Conservation (phyloP, 352 stramenopile species). For the Globisporangium perplexum region DNA sequence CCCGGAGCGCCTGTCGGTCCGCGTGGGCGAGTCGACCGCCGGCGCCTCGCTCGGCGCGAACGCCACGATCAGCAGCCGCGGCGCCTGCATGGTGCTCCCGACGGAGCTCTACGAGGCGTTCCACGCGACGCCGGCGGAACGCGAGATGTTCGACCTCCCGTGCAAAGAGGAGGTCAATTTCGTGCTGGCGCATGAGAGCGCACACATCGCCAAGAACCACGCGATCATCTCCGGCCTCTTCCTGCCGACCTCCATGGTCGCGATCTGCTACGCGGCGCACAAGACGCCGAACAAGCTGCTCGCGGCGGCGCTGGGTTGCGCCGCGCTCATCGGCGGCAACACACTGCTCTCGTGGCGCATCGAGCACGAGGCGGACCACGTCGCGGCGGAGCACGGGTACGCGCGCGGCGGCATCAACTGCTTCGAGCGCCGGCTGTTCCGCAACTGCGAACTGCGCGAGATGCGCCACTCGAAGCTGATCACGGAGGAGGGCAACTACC, state of each 20-base stretch:
- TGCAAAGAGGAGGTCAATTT: constrained; percentile 77
- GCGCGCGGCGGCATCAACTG: constrained; percentile 62
- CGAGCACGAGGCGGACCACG: constrained; percentile 75
- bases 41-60: constrained; percentile 67
- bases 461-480: constrained; percentile 63
- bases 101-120: constrained; percentile 80
- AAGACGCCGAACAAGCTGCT: constrained; percentile 77
- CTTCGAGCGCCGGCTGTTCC: constrained; percentile 68
- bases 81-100: constrained; percentile 67
- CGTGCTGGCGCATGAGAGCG: constrained; percentile 74
- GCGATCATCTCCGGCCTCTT: constrained; percentile 54
- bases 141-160: constrained; percentile 49
- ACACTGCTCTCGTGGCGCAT: constrained; percentile 71
- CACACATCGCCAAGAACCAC: constrained; percentile 82
- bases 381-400: constrained; percentile 62
- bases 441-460: constrained; percentile 66
- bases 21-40: constrained; percentile 48
- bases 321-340: constrained; percentile 46
- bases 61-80: constrained; percentile 39
- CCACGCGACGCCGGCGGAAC: constrained; percentile 41
- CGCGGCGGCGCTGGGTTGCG: constrained; percentile 35
- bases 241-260: constrained; percentile 56
- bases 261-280: constrained; percentile 41
- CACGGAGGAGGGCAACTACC: constrained; percentile 73
- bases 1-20: constrained; percentile 60